phyloP scores from a whole-genome alignment of 2,329 filamentous ascomycete genomes.

The Pyrenophora teres region DNA sequence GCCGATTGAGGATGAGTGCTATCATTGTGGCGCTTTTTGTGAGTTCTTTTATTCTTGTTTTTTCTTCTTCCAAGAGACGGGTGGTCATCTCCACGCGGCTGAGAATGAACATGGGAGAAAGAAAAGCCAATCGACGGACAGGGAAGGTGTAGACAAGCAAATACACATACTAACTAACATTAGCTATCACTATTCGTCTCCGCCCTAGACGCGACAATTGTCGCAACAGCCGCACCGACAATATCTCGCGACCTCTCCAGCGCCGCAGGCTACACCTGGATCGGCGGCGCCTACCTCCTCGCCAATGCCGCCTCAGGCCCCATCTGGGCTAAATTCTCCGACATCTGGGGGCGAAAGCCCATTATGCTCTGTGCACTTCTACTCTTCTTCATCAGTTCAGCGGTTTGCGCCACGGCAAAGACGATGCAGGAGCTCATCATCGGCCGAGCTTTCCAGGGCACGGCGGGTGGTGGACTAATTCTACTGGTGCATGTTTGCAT shows the following conservation, averaged over 20 bases:
- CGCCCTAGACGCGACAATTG: conserved; percentile 59
- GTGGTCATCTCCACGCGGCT: too few relatives aligned
- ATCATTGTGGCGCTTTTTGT: too few relatives aligned
- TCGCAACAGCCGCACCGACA: conserved; percentile 69
- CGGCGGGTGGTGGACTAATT: conserved; percentile 66
- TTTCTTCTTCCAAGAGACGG: too few relatives aligned
- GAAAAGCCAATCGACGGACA: too few relatives aligned
- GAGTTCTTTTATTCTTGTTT: too few relatives aligned
- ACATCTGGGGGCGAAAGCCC: conserved; percentile 63
- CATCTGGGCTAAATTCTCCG: conserved; percentile 69
- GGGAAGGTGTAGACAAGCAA: background rate
- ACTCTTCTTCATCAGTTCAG: conserved; percentile 64
- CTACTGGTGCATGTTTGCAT: conserved; percentile 67
- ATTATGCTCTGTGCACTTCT: conserved; percentile 58
- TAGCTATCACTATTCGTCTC: conserved; percentile 50
- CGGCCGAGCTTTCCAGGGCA: conserved; percentile 65
- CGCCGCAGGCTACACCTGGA: conserved; percentile 75
- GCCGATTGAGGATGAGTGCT: too few relatives aligned
- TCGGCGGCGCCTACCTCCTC: conserved; percentile 74
- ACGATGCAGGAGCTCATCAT: conserved; percentile 65
- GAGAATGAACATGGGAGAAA: too few relatives aligned
- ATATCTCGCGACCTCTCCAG: conserved; percentile 68
- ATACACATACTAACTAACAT: background rate
- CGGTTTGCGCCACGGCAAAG: conserved; percentile 61
- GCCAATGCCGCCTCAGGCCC: conserved; percentile 69